phyloP scores from a whole-genome alignment of 257 asterid genomes.

The Avicennia marina region DNA sequence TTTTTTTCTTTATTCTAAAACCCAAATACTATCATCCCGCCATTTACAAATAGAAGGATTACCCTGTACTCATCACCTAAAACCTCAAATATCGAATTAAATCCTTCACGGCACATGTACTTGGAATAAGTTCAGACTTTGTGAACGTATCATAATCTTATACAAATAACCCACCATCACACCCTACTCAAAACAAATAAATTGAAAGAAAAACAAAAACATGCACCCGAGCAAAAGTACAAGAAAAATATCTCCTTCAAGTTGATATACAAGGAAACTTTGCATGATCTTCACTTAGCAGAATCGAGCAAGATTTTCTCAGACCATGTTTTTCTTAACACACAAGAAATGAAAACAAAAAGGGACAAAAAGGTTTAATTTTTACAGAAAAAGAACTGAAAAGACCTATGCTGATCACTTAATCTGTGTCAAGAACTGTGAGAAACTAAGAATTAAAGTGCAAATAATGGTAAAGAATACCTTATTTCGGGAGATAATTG shows the following conservation, averaged over 20 bases:
- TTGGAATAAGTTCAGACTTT: not conserved
- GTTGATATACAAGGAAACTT: not conserved
- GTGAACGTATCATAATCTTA: not conserved
- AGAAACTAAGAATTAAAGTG: slow-evolving; percentile 10
- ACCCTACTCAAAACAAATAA: not conserved
- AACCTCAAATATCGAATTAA: not conserved
- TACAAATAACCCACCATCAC: not conserved
- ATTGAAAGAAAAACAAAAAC: not conserved
- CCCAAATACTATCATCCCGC: not conserved
- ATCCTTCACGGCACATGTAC: not conserved
- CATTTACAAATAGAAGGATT: not conserved
- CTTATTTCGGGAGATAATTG: slow-evolving; percentile 28
- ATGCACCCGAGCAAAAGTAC: slow-evolving; percentile 14
- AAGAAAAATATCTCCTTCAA: slow-evolving; percentile 2
- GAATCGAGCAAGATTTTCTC: slow-evolving; percentile 5
- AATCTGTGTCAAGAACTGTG: slow-evolving; percentile 6
- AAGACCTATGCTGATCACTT: slow-evolving; percentile 18
- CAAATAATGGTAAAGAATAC: slow-evolving; percentile 19
- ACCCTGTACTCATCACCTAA: not conserved
- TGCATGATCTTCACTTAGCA: slow-evolving; percentile 10
- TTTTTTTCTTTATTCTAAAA: not conserved
- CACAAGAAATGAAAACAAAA: slow-evolving; percentile 20
- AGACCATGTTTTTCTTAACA: slow-evolving; percentile 18
- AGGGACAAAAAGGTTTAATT: slow-evolving; percentile 14
- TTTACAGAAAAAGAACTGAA: slow-evolving; percentile 12